Base-by-base conservation (phyloP, 2,329 filamentous ascomycete species). In the Xylariales sp. region DNA sequence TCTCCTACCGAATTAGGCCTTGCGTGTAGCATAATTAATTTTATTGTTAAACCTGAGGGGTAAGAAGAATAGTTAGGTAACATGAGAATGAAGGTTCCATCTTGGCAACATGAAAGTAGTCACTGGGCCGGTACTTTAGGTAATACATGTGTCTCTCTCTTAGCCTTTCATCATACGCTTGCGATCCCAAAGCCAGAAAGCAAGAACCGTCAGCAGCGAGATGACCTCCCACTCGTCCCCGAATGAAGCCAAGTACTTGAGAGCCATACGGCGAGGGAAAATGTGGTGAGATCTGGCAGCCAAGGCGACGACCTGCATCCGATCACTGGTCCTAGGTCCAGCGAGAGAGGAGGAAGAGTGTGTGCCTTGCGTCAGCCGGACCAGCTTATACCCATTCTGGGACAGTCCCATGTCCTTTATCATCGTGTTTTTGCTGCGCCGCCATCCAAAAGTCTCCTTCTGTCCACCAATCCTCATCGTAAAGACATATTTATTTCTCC, bases 171-270 rank as follows among this genome's bases (percentile, higher is more conserved):
- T 30, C 67, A 54, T 69, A 7, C 36, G 61, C 54, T 65, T 65
- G 14, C 69, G 55, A 32, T 69, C 58, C 62, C 63, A 62, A 18
- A 67, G 43, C 61, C 64, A 69, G 46, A 65, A 62, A 9, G 45
- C 59, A 18, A 71, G 57, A 7, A 65, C 32, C 12, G 66, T 67
- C 32, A 69, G 41, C 3, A 65, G 39, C 36, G 66, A 58, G 36
- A 67, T 55, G 2, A 67, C 12, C 23, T 69, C 67, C 58, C 41
- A 69, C 56, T 71, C 64, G 14, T 69, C 53, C 36, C 67, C 50
- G 28, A 69, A 67, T 6, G 62, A 54, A 41, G 36, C n/a, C 32
- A 65, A 28, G 43, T 48, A 64, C 12, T 36, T 36, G 36, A 62
- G 58, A 0, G 46, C 61, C 23, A 64, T 53, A 41, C 45, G 28